Conservation (phyloP, 768 basidiomycete species). For the Rubroboletus satanas region DNA sequence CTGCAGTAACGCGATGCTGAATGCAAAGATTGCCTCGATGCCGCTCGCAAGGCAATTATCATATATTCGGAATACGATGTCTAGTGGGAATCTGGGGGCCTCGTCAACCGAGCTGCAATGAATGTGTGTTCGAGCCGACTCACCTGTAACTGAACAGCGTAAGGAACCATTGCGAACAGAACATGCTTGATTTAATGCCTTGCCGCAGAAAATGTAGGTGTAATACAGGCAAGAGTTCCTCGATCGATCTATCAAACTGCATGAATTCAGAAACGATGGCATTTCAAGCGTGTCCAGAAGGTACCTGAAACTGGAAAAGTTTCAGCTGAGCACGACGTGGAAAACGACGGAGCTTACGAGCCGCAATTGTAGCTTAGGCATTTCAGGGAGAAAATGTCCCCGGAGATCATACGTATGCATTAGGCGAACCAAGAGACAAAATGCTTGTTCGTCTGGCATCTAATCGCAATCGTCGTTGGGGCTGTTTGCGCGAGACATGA, state of each 20-base stretch:
- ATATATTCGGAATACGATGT: conserved; percentile 93
- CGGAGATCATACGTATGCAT: conserved; percentile 97
- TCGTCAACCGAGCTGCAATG: neutral
- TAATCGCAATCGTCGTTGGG: conserved; percentile 28
- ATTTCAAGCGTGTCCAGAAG: conserved; percentile 7
- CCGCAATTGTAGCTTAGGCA: conserved; percentile 94
- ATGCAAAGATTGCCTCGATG: conserved; percentile 95
- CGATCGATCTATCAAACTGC: conserved; percentile 90
- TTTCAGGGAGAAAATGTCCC: conserved; percentile 97
- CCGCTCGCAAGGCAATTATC: conserved; percentile 96
- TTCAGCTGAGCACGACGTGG: neutral
- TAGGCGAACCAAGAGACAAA: conserved; percentile 87
- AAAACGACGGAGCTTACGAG: conserved; percentile 48
- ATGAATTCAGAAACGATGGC: conserved; percentile 15
- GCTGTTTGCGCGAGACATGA: neutral
- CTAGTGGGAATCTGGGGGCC: conserved; percentile 75
- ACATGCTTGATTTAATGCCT: conserved; percentile 97
- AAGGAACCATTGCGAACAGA: conserved; percentile 97
- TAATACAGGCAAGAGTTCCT: conserved; percentile 88
- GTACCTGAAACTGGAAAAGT: conserved; percentile 55
- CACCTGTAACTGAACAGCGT: conserved; percentile 95
- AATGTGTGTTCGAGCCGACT: conserved; percentile 16
- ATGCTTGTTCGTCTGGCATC: conserved; percentile 99
- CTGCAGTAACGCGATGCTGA: conserved; percentile 80
- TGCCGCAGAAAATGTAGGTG: conserved; percentile 92